Percentiles rank a stretch among this genome's conserved stretches.
These are phyloP conservation scores for Cercospora sp. DNA, from an alignment of 2,329 filamentous ascomycete species.

Conservation along the genomic window DNA sequence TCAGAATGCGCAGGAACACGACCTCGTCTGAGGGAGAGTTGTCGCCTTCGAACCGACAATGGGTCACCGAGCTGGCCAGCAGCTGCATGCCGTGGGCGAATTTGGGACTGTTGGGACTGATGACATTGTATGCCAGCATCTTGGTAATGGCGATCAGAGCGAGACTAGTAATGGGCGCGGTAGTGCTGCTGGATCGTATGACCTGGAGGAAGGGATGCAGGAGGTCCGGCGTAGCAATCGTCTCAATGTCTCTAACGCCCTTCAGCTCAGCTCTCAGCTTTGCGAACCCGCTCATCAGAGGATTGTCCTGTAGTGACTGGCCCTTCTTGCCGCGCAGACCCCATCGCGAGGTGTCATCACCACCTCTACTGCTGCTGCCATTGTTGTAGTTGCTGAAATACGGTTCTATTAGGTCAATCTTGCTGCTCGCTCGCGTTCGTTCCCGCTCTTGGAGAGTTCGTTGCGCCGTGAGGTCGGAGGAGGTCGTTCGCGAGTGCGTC, in stretches of 20 bases:
- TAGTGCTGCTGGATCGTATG: slow-evolving; percentile 93
- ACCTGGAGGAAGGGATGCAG: slow-evolving; percentile 95
- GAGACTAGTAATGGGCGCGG: slow-evolving; percentile 92
- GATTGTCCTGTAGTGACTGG: slow-evolving; percentile 96
- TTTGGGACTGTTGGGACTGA: slow-evolving; percentile 79
- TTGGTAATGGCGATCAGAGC: slow-evolving; percentile 92
- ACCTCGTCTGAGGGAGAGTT: slow-evolving; percentile 95
- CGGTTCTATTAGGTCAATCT: slow-evolving; percentile 37
- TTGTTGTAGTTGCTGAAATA: slow-evolving; percentile 14
- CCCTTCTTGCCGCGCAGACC: slow-evolving; percentile 91
- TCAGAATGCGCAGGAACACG: slow-evolving; percentile 88
- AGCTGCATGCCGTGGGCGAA: slow-evolving; percentile 92
- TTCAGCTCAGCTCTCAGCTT: slow-evolving; percentile 85
- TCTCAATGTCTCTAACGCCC: slow-evolving; percentile 80
- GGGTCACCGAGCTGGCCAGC: slow-evolving; percentile 89
- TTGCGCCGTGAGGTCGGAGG: slow-evolving; percentile 21
- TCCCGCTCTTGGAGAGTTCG: slow-evolving; percentile 38
- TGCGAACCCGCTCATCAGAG: slow-evolving; percentile 91
- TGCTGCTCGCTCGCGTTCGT: slow-evolving; percentile 34
- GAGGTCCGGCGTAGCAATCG: slow-evolving; percentile 85
- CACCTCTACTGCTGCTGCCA: neutral
- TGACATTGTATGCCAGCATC: slow-evolving; percentile 92
- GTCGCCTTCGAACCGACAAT: slow-evolving; percentile 95
- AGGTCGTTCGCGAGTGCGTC: slow-evolving; percentile 17
- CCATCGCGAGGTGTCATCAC: slow-evolving; percentile 71